Evolutionary conservation across 2,329 filamentous ascomycete genomes (phyloP), one percentile per base, ranked within the genome.

Genomic region (Alternaria angustiovoidea): DNA sequence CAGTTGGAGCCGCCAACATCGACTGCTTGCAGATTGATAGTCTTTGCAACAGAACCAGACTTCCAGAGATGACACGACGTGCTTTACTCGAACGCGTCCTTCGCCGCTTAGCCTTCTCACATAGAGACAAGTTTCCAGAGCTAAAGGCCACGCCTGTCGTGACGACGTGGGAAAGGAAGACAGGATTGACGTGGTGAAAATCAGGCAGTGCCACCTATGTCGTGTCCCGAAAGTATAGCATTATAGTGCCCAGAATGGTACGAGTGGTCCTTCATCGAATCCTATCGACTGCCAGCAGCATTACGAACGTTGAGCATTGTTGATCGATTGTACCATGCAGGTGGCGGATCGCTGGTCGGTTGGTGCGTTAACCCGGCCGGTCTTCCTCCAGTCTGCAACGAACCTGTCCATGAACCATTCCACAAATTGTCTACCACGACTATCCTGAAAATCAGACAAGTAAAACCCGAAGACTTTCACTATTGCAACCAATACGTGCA

Each of bases 121-220:
- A 70, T n/a, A 60, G 39, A 18, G 47, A 60, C 0, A 64, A 54
- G 8, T 72, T 74, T n/a, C 47, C 57, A 1, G 70, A 69, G 5
- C 43, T 74, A 5, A 64, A 57, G 14, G 24, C 24, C 6, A 59
- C 65, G 1, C 11, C 24, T 5, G 44, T 72, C 5, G 66, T 71
- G 2, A 64, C 42, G 30, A 41, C 16, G 0, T 74, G 70, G 70
- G 65, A 71, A 42, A n/a, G 28, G 7, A 53, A 54, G 39, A 70
- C 68, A 5, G 66, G 68, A 1, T 54, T 61, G 11, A 44, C 18
- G 12, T 72, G 69, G 67, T 63, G 39, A 49, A 4, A n/a, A 14
- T 18, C 30, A n/a, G 20, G 6, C 8, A 34, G 14, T 22, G 46
- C 12, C 26, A 20, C 16, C 18, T 46, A 22, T 9, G 5, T 4